Evolutionary conservation across 495 filamentous ascomycete species (phyloP).

Genomic region (Trypethelium eluteriae): DNA sequence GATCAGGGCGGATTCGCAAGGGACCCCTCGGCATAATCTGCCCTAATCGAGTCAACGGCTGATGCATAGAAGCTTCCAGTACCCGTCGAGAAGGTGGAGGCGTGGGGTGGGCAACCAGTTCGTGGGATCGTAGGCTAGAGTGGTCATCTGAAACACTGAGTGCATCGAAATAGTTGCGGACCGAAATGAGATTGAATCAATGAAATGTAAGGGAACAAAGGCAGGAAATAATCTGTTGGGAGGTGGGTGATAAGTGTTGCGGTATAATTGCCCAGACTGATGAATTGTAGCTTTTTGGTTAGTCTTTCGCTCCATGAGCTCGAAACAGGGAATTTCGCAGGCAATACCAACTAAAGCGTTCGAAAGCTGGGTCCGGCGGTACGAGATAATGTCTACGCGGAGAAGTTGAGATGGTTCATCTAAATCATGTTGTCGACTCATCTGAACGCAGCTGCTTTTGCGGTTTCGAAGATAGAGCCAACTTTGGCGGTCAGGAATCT

Average conservation of each 20-base stretch:
- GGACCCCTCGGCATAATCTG: not conserved
- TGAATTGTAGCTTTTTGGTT: too few relatives aligned
- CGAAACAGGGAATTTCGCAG: not conserved
- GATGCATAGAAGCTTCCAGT: not conserved
- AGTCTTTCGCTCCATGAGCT: too few relatives aligned
- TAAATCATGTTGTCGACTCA: slow-evolving; percentile 96
- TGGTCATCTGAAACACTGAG: slow-evolving; percentile 4
- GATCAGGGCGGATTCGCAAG: not conserved
- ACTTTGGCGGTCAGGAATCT: slow-evolving; percentile 70
- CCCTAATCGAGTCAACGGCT: not conserved
- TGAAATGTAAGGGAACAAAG: not conserved
- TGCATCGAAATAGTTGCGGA: not conserved
- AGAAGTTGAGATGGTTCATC: slow-evolving; percentile 44
- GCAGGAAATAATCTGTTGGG: not conserved
- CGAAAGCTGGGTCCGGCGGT: too few relatives aligned
- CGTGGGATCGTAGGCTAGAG: not conserved
- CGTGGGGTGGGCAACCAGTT: not conserved
- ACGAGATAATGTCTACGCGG: too few relatives aligned
- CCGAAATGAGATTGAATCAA: not conserved
- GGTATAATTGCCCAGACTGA: not conserved
- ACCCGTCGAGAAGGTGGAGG: not conserved
- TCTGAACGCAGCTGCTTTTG: slow-evolving; percentile 63
- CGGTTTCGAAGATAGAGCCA: slow-evolving; percentile 60
- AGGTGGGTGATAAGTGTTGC: not conserved
- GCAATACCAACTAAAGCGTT: too few relatives aligned